Evolutionary conservation across 1,139 yeast genomes (phyloP).

Genomic region (Diutina rugosa): DNA sequence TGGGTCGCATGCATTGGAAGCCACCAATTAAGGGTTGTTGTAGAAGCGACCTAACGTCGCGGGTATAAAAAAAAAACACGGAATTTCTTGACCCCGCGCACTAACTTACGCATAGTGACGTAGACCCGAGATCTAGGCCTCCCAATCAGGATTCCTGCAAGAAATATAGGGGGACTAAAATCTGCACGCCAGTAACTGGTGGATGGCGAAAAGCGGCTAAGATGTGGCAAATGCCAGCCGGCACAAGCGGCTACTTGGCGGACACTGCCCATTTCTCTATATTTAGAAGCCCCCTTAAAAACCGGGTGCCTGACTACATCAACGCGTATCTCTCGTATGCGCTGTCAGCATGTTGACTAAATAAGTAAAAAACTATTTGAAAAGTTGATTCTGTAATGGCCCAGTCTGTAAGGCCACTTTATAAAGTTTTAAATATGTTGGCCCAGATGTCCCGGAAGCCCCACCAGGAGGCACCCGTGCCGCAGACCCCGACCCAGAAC

Average conservation of each 20-base stretch:
- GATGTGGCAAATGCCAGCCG: background rate
- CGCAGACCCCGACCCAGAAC: conserved; percentile 39
- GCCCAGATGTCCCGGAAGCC: conserved; percentile 27
- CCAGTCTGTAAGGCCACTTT: background rate
- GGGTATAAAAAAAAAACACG: background rate
- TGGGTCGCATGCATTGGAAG: background rate
- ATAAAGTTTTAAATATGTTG: background rate
- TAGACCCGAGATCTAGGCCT: background rate
- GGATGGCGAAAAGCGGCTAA: background rate
- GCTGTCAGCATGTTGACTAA: background rate
- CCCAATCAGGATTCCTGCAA: background rate
- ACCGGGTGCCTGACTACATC: background rate
- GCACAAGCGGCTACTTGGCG: background rate
- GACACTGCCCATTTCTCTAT: background rate
- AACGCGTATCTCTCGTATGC: background rate
- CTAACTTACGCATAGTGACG: background rate
- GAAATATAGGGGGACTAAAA: background rate
- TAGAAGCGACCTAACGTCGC: background rate
- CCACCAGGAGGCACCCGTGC: conserved; percentile 36
- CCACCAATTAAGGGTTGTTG: background rate
- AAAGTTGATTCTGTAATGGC: no score
- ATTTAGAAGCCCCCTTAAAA: background rate
- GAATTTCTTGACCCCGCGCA: background rate
- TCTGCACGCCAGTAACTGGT: background rate
- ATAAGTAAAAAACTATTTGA: background rate